Evolutionary conservation across 495 filamentous ascomycete genomes (phyloP), one percentile per base, ranked within the genome.

Genomic region (Trichoderma reesei): DNA sequence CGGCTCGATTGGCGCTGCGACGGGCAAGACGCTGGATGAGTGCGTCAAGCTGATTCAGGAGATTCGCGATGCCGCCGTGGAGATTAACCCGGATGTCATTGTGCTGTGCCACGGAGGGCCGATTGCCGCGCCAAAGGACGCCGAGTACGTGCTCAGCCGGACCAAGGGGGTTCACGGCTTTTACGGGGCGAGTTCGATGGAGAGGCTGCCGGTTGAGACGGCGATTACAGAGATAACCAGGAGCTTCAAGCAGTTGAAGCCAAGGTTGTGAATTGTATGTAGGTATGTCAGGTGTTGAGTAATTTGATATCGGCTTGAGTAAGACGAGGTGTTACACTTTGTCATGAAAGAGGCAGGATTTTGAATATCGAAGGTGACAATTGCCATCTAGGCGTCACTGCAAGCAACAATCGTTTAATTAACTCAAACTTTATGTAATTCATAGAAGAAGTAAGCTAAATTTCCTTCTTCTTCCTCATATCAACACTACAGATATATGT

Each of bases 41-140:
- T 84, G 82, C 66, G 83, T 88, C 9, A 67, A 67, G 51, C 70
- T 81, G 59, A 76, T 88, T 5, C 84, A 89, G 75, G 79, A 75
- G 37, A 88, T 90, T 67, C 71, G 83, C 38, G 84, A 89, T 75
- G 83, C 80, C 14, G 86, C 79, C 0, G 72, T 75, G 6, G 68
- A 72, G 66, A 72, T 87, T 14, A 81, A 81, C 18, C 69, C 72
- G 1, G 82, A 88, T 7, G 75, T 88, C 5, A 84, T 89, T 61
- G 82, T 90, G 14, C 72, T 90, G 56, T 89, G 86, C 65, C 86
- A 90, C 72, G 87, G 87, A 0, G 87, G 86, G 1, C 86, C 86
- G 4, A 83, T 90, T 67, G 85, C 86, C 14, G 76, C 74, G 56
- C 82, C 83, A 0, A 70, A 81, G 46, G 86, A 90, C 75, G 86